Evolutionary conservation across 352 stramenopile genomes (phyloP).

Genomic region (Lagenidium giganteum): DNA sequence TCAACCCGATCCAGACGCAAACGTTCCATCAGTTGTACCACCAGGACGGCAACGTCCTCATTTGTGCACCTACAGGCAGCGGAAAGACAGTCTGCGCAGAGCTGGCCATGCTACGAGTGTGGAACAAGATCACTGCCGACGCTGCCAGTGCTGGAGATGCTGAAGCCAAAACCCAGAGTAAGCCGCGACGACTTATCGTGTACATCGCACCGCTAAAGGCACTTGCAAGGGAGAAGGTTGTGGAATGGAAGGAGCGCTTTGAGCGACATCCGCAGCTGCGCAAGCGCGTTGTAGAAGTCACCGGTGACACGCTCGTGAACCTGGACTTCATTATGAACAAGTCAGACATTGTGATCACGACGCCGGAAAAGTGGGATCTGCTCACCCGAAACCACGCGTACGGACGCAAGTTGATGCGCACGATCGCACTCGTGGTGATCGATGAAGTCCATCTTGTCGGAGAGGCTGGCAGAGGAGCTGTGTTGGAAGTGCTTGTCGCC

Average conservation of each 20-base stretch:
- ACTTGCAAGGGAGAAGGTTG: constrained; percentile 94
- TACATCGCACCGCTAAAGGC: constrained; percentile 99
- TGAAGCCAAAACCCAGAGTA: constrained; percentile 27
- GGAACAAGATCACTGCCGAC: constrained; percentile 39
- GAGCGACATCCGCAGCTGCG: constrained; percentile 72
- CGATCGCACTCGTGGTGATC: constrained; percentile 90
- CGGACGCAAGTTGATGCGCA: constrained; percentile 57
- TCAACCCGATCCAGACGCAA: constrained; percentile 97
- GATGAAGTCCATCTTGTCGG: constrained; percentile 98
- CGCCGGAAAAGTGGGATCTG: constrained; percentile 98
- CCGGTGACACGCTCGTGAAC: constrained; percentile 95
- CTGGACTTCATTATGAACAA: constrained; percentile 82
- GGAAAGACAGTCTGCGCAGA: constrained; percentile 98
- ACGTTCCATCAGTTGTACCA: constrained; percentile 98
- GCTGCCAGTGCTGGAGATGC: neutral
- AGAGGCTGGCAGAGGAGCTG: constrained; percentile 91
- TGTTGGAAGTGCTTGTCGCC: constrained; percentile 89
- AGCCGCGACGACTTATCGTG: constrained; percentile 66
- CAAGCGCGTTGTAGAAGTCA: constrained; percentile 95
- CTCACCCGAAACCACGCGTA: constrained; percentile 90
- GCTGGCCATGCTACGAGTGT: constrained; percentile 95
- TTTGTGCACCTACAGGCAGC: constrained; percentile 95
- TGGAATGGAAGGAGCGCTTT: constrained; percentile 95
- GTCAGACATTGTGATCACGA: constrained; percentile 97
- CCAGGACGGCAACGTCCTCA: constrained; percentile 92